phyloP scores from a whole-genome alignment of 306 rosid genomes.

The Prunus mume region DNA sequence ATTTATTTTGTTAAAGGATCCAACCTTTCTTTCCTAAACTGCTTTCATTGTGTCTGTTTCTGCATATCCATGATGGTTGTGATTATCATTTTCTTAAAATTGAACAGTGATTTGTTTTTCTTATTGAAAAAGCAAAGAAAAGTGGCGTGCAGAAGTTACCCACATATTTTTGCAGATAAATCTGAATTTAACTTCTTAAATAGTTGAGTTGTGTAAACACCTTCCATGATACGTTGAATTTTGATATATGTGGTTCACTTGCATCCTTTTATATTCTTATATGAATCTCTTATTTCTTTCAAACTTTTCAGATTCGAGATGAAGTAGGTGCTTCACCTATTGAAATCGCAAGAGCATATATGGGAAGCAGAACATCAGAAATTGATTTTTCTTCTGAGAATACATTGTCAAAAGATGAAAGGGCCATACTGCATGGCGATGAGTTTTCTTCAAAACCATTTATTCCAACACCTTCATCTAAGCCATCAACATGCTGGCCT shows the following conservation, averaged over 20 bases:
- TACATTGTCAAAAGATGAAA: slow-evolving; percentile 37
- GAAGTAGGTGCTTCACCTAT: slow-evolving; percentile 73
- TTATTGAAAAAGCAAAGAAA: no score
- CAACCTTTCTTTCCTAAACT: background rate
- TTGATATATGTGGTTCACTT: background rate
- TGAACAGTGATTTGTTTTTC: background rate
- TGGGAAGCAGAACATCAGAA: slow-evolving; percentile 64
- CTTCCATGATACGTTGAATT: background rate
- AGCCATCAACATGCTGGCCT: slow-evolving; percentile 75
- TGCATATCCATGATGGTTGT: background rate
- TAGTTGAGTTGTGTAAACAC: background rate
- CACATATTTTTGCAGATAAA: background rate
- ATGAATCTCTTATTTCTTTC: slow-evolving; percentile 9
- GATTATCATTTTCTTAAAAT: background rate
- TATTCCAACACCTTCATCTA: slow-evolving; percentile 45
- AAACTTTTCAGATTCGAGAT: slow-evolving; percentile 50
- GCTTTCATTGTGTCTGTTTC: background rate
- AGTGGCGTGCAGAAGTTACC: background rate
- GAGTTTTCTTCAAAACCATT: slow-evolving; percentile 45
- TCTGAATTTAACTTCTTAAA: background rate
- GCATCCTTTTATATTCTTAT: slow-evolving; percentile 12
- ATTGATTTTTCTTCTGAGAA: slow-evolving; percentile 45
- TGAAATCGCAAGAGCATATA: slow-evolving; percentile 87
- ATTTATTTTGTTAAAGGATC: background rate
- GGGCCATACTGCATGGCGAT: slow-evolving; percentile 28